phyloP scores from a whole-genome alignment of 2,329 filamentous ascomycete species.

The Periconia macrospinosa region DNA sequence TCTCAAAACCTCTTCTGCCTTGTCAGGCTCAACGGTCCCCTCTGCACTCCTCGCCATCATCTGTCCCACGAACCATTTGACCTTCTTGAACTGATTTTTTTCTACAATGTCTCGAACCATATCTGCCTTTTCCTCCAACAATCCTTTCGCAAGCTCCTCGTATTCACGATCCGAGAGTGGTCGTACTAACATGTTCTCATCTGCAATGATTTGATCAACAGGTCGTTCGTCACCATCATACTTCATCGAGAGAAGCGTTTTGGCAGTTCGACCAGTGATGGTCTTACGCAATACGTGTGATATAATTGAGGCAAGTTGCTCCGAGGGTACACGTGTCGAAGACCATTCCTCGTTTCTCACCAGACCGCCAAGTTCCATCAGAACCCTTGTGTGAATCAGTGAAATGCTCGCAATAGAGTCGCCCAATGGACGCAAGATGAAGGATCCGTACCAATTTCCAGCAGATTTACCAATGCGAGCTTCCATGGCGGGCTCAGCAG shows the following conservation, averaged over 20 bases:
- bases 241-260: constrained; percentile 59
- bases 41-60: constrained; percentile 65
- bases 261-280: constrained; percentile 60
- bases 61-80: constrained; percentile 69
- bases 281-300: constrained; percentile 43
- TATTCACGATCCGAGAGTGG: constrained; percentile 62
- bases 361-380: constrained; percentile 56
- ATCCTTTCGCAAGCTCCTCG: constrained; percentile 53
- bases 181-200: constrained; percentile 58
- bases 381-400: constrained; percentile 39
- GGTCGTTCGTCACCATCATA: constrained; percentile 55
- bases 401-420: constrained; percentile 5
- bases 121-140: constrained; percentile 58
- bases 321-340: constrained; percentile 41
- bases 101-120: constrained; percentile 62
- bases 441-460: constrained; percentile 57
- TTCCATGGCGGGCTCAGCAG: constrained; percentile 29
- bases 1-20: constrained; percentile 58
- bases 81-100: constrained; percentile 64
- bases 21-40: constrained; percentile 63
- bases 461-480: constrained; percentile 49
- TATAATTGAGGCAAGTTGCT: constrained; percentile 50
- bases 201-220: constrained; percentile 57
- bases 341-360: constrained; percentile 48
- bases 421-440: no score